Evolutionary conservation across 495 filamentous ascomycete genomes (phyloP).

Genomic region (Hyaloscypha variabilis): DNA sequence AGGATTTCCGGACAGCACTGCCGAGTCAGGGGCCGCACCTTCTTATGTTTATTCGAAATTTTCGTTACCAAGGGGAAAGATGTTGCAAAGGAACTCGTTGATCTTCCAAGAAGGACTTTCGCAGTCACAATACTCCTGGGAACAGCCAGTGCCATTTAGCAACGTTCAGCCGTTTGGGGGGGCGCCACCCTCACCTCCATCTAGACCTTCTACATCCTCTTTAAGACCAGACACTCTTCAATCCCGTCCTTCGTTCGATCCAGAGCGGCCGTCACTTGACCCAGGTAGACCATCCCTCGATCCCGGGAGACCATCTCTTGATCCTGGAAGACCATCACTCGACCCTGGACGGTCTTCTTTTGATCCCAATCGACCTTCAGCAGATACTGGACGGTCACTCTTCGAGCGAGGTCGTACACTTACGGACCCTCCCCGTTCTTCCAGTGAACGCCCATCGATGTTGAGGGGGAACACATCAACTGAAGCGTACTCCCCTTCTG

Average conservation of each 20-base stretch:
- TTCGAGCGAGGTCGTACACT: constrained; percentile 50
- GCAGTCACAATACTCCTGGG: constrained; percentile 32
- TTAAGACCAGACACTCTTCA: constrained; percentile 40
- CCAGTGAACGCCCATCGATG: constrained; percentile 21
- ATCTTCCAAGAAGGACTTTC: constrained; percentile 57
- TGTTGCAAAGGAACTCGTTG: constrained; percentile 69
- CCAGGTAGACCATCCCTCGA: constrained; percentile 36
- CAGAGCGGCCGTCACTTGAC: constrained; percentile 39
- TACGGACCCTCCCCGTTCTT: constrained; percentile 30
- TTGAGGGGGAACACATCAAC: constrained; percentile 33
- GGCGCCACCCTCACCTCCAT: constrained; percentile 56
- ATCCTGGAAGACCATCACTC: constrained; percentile 41
- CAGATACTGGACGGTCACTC: neutral
- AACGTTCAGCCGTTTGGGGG: constrained; percentile 50
- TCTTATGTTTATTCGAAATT: constrained; percentile 87
- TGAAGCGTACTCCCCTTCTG: constrained; percentile 52
- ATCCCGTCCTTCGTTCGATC: constrained; percentile 29
- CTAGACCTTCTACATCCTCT: constrained; percentile 35
- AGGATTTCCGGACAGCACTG: constrained; percentile 50
- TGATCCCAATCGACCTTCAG: constrained; percentile 41
- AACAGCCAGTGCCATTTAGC: constrained; percentile 56
- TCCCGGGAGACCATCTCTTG: constrained; percentile 36
- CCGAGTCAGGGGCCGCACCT: constrained; percentile 53
- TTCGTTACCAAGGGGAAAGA: constrained; percentile 77
- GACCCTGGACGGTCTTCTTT: constrained; percentile 35